phyloP scores from a whole-genome alignment of 2,329 filamentous ascomycete species.

The Aspergillus proliferans region DNA sequence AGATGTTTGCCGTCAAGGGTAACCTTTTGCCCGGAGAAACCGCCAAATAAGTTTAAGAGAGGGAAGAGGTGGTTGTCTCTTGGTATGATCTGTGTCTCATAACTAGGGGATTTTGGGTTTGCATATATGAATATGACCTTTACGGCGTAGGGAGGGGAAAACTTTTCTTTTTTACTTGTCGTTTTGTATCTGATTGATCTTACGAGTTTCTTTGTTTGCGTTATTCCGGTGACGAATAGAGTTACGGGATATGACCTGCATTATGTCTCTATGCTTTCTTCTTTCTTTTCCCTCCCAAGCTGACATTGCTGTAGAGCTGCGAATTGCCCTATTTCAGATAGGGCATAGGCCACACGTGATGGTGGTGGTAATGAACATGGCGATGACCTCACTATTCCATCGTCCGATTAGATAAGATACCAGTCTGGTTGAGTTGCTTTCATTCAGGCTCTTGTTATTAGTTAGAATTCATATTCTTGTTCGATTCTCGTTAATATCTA shows the following conservation, averaged over 20 bases:
- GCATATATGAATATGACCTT: conserved; percentile 30
- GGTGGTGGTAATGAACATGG: not conserved
- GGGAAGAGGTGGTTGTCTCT: conserved; percentile 8
- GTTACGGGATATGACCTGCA: conserved; percentile 16
- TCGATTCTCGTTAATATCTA: not conserved
- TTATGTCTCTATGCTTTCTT: not conserved
- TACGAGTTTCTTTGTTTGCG: conserved; percentile 27
- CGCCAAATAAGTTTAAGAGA: conserved; percentile 23
- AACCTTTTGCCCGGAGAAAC: conserved; percentile 56
- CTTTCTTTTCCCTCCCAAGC: not conserved
- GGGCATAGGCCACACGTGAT: conserved; percentile 7
- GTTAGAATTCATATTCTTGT: conserved; percentile 1
- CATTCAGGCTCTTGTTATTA: conserved; percentile 1
- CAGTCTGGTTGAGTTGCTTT: not conserved
- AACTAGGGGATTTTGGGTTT: conserved; percentile 28
- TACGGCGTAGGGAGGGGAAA: conserved; percentile 39
- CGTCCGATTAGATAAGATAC: conserved; percentile 10
- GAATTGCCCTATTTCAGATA: not conserved
- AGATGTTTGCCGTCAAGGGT: conserved; percentile 94
- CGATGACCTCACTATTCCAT: conserved; percentile 4
- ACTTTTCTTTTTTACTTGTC: conserved; percentile 9
- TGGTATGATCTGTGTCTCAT: conserved; percentile 17
- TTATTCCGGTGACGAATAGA: conserved; percentile 27
- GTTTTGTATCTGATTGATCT: conserved; percentile 31
- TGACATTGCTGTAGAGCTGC: not conserved